phyloP scores from a whole-genome alignment of 2,329 filamentous ascomycete species.

The Alternaria dauci region DNA sequence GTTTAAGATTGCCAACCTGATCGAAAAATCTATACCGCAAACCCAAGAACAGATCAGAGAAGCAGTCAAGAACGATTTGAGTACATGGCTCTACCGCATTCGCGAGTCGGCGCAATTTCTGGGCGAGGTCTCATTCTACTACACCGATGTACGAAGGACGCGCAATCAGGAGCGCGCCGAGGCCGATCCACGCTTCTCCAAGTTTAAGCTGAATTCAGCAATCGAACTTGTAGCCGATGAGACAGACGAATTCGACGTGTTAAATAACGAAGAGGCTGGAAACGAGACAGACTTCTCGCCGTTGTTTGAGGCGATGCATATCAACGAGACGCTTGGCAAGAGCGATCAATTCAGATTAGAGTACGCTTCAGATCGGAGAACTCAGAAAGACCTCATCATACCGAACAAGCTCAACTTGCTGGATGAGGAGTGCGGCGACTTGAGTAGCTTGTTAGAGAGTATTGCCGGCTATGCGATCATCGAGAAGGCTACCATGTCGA shows the following conservation, averaged over 20 bases:
- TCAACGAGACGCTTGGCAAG: slow-evolving; percentile 92
- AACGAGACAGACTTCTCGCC: slow-evolving; percentile 94
- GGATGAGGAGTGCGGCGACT: slow-evolving; percentile 81
- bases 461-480: slow-evolving; percentile 97
- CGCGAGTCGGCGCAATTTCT: slow-evolving; percentile 95
- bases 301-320: slow-evolving; percentile 93
- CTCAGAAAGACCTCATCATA: slow-evolving; percentile 90
- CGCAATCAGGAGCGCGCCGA: slow-evolving; percentile 85
- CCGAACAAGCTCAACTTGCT: slow-evolving; percentile 78
- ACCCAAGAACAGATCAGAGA: slow-evolving; percentile 94
- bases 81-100: slow-evolving; percentile 95
- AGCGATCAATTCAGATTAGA: slow-evolving; percentile 89
- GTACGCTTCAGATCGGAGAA: slow-evolving; percentile 88
- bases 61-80: slow-evolving; percentile 95
- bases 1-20: slow-evolving; percentile 93
- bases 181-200: slow-evolving; percentile 74
- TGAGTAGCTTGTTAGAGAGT: slow-evolving; percentile 91
- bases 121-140: slow-evolving; percentile 95
- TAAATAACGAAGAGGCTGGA: slow-evolving; percentile 84
- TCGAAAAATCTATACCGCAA: slow-evolving; percentile 92
- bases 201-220: slow-evolving; percentile 93
- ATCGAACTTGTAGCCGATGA: slow-evolving; percentile 97
- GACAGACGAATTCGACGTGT: slow-evolving; percentile 90
- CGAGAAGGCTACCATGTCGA: slow-evolving; percentile 90
- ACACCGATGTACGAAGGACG: slow-evolving; percentile 85